phyloP scores from a whole-genome alignment of 345 rosid genomes.

The Pseudoturritis turrita region DNA sequence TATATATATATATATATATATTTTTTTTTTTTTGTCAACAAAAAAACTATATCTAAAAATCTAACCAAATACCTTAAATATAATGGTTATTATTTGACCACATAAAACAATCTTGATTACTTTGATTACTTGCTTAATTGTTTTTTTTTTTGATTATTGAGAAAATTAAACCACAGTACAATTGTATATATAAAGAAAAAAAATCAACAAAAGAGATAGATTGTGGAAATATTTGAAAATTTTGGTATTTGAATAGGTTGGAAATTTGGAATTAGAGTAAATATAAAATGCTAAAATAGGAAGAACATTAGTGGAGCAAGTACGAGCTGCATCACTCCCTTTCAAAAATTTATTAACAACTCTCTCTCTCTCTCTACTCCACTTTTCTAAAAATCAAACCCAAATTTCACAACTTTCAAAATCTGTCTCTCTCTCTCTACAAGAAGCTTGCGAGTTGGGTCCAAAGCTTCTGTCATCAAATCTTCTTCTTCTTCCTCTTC shows the following conservation, averaged over 20 bases:
- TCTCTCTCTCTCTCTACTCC: slow-evolving; percentile 4
- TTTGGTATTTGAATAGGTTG: neutral
- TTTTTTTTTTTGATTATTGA: too few species aligned
- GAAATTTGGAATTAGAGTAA: neutral
- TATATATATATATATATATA: too few species aligned
- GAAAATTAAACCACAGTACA: neutral
- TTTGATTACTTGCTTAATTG: too few species aligned
- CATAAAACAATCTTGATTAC: too few species aligned
- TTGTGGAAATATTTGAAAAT: neutral
- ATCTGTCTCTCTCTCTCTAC: slow-evolving; percentile 6
- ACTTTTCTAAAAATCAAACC: slow-evolving; percentile 18
- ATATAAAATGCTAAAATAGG: neutral
- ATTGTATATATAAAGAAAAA: neutral
- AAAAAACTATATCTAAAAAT: too few species aligned
- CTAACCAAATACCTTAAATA: too few species aligned
- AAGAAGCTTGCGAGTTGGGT: slow-evolving; percentile 16
- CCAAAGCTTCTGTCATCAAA: slow-evolving; percentile 10
- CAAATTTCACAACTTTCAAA: slow-evolving; percentile 21
- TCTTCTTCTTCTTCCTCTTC: slow-evolving; percentile 7
- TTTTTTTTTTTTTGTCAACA: too few species aligned
- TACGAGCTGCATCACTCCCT: slow-evolving; percentile 21
- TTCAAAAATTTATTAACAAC: slow-evolving; percentile 1
- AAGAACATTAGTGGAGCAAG: slow-evolving; percentile 31
- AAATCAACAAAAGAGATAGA: neutral
- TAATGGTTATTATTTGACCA: too few species aligned